Percentiles rank a stretch among this genome's conserved stretches.
Evolutionary conservation across 75 land plant genomes (phyloP).

Genomic region (Sequoiadendron giganteum): DNA sequence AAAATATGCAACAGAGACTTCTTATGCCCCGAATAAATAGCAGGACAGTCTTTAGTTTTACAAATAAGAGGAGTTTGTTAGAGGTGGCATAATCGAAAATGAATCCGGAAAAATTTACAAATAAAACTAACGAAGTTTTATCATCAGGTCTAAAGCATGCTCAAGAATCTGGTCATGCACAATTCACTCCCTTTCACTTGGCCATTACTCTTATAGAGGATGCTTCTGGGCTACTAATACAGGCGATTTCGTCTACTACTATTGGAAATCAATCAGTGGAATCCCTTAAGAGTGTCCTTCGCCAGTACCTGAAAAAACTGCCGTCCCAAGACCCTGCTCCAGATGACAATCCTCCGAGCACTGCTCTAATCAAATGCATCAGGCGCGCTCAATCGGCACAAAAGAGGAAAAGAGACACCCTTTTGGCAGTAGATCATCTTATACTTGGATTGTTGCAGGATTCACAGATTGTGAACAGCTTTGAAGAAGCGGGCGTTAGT

Average conservation of each 20-base stretch:
- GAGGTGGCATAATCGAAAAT: conserved; percentile 17
- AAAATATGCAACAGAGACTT: too few relatives aligned
- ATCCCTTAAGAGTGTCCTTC: conserved; percentile 65
- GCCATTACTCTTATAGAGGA: conserved; percentile 72
- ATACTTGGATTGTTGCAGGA: conserved; percentile 42
- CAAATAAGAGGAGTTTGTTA: not conserved
- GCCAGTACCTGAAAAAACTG: conserved; percentile 57
- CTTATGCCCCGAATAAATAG: too few relatives aligned
- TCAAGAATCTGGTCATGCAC: conserved; percentile 67
- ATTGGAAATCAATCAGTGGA: conserved; percentile 42
- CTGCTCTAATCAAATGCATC: conserved; percentile 33
- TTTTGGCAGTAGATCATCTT: conserved; percentile 75
- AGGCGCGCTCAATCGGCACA: conserved; percentile 69
- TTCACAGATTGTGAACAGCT: conserved; percentile 53
- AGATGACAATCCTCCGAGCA: conserved; percentile 59
- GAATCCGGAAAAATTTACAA: conserved; percentile 94
- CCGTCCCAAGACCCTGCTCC: conserved; percentile 84
- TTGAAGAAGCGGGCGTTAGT: conserved; percentile 76
- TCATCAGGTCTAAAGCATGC: conserved; percentile 83
- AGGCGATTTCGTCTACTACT: conserved; percentile 57
- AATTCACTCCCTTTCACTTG: conserved; percentile 85
- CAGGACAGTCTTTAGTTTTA: too few relatives aligned
- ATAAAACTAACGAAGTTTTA: conserved; percentile 90
- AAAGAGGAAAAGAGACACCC: conserved; percentile 74
- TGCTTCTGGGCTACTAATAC: conserved; percentile 62